Percentiles rank a stretch among this genome's conserved stretches.
phyloP scores from a whole-genome alignment of 805 yeast genomes.

The Yamadazyma kitorensis region DNA sequence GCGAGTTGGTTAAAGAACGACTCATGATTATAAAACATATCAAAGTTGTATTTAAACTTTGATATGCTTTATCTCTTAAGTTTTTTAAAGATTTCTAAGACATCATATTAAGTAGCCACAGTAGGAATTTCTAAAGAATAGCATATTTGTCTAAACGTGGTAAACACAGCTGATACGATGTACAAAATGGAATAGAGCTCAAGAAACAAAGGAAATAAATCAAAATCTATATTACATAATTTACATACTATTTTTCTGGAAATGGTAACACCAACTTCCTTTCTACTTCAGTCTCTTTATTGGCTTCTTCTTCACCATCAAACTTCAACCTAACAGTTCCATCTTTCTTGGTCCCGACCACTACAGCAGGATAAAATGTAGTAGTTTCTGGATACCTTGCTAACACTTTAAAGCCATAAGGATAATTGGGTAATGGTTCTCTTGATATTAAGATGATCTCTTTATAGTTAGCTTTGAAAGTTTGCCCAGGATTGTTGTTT shows the following conservation, averaged over 20 bases:
- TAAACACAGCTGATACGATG: too few species aligned
- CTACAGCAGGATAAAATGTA: slow-evolving; percentile 93
- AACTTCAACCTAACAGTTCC: slow-evolving; percentile 77
- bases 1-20: too few species aligned
- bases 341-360: slow-evolving; percentile 70
- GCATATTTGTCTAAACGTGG: too few species aligned
- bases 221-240: too few species aligned
- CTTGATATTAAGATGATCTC: slow-evolving; percentile 67
- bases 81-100: too few species aligned
- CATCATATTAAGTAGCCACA: too few species aligned
- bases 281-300: slow-evolving; percentile 91
- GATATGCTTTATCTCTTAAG: too few species aligned
- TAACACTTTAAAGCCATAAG: slow-evolving; percentile 76
- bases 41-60: too few species aligned
- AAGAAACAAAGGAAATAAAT: too few species aligned
- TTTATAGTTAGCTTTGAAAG: slow-evolving; percentile 77
- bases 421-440: slow-evolving; percentile 49
- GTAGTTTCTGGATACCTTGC: slow-evolving; percentile 98
- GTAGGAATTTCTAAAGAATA: too few species aligned
- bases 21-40: too few species aligned
- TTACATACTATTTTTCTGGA: slow-evolving; percentile 43
- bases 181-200: too few species aligned
- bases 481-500: slow-evolving; percentile 79
- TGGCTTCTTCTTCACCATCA: slow-evolving; percentile 97
- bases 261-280: slow-evolving; percentile 78